Percentiles rank a stretch among this genome's conserved stretches.
Conservation (phyloP, 2,329 filamentous ascomycete genomes). For the Epichloe sibirici region DNA sequence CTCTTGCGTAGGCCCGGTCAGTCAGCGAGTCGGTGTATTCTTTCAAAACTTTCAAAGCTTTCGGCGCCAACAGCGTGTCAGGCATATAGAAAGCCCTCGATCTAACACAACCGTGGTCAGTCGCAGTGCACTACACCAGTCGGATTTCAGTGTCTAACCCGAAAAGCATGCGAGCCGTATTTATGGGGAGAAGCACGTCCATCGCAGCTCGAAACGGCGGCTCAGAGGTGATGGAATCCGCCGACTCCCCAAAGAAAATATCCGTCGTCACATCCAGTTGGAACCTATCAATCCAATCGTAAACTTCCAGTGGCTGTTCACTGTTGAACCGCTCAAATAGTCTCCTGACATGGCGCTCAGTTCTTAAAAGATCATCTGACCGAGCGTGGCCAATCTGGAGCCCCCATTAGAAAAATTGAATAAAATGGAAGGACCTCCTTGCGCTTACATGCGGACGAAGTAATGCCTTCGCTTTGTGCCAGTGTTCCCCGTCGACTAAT, state of each 20-base stretch:
- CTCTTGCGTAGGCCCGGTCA: neutral
- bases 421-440: too few species aligned
- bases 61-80: neutral
- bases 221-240: neutral
- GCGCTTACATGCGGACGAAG: neutral
- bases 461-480: neutral
- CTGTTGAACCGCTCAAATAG: neutral
- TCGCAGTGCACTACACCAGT: too few species aligned
- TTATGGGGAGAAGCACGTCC: neutral
- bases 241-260: neutral
- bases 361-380: neutral
- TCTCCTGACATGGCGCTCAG: neutral
- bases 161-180: neutral
- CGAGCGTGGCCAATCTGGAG: neutral
- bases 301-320: neutral
- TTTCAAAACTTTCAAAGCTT: neutral
- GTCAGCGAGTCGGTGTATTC: neutral
- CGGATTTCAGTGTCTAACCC: neutral
- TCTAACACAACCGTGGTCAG: neutral
- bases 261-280: neutral
- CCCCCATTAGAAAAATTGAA: neutral
- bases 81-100: neutral
- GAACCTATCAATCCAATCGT: neutral
- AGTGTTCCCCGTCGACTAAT: neutral
- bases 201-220: neutral